Conservation (phyloP, 2,329 filamentous ascomycete species). For the Alternaria sp. region DNA sequence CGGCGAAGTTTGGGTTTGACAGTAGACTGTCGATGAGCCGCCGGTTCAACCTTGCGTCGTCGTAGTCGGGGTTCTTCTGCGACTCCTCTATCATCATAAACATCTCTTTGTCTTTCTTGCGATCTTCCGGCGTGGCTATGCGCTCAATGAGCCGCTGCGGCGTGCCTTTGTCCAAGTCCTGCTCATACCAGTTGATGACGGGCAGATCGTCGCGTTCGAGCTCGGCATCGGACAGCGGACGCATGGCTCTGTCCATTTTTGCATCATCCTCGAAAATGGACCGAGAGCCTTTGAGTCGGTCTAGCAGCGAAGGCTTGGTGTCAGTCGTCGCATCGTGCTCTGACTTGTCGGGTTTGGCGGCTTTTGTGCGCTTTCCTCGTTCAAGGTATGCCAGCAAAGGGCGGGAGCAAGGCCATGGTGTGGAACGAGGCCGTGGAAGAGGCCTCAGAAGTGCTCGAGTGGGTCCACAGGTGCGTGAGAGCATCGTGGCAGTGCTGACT, state of each 20-base stretch:
- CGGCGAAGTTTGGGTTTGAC: slow-evolving; percentile 40
- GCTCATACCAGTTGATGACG: slow-evolving; percentile 42
- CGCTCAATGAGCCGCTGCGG: slow-evolving; percentile 35
- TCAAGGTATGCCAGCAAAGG: slow-evolving; percentile 26
- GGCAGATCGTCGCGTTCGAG: slow-evolving; percentile 35
- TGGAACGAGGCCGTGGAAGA: slow-evolving; percentile 32
- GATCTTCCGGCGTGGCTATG: slow-evolving; percentile 38
- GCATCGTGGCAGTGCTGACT: slow-evolving; percentile 23
- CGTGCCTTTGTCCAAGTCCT: slow-evolving; percentile 37
- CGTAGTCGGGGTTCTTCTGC: slow-evolving; percentile 40
- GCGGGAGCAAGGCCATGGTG: slow-evolving; percentile 31
- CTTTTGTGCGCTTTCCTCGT: slow-evolving; percentile 36
- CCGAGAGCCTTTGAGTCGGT: slow-evolving; percentile 10
- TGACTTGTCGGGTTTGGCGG: slow-evolving; percentile 17
- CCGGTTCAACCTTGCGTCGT: slow-evolving; percentile 37
- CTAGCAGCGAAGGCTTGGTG: slow-evolving; percentile 7
- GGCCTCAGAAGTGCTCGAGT: slow-evolving; percentile 39
- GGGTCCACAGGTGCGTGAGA: slow-evolving; percentile 37
- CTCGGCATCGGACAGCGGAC: slow-evolving; percentile 29
- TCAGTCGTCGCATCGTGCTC: slow-evolving; percentile 9
- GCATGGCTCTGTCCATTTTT: slow-evolving; percentile 19
- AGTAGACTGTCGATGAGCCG: slow-evolving; percentile 43
- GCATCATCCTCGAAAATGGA: slow-evolving; percentile 17
- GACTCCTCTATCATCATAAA: slow-evolving; percentile 38
- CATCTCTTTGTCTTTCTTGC: slow-evolving; percentile 34